phyloP scores from a whole-genome alignment of 495 filamentous ascomycete genomes.

The Aspergillus nanangensis region DNA sequence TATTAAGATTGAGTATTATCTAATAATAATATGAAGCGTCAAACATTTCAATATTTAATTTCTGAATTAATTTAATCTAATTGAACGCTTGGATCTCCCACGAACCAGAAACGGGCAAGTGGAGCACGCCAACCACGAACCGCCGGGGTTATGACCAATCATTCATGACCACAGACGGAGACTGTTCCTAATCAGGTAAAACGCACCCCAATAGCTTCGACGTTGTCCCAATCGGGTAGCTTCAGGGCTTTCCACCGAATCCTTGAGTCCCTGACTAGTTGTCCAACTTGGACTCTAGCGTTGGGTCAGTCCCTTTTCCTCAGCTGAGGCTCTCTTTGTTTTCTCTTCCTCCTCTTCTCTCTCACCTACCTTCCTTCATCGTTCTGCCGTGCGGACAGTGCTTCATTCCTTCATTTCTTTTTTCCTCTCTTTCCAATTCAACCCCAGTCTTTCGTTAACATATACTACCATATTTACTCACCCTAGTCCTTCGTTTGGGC shows the following conservation, averaged over 20 bases:
- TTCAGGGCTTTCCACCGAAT: background rate
- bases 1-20: too few species aligned
- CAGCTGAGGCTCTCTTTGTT: background rate
- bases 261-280: background rate
- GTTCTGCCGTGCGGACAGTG: conserved; percentile 6
- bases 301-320: conserved; percentile 2
- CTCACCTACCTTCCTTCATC: conserved; percentile 17
- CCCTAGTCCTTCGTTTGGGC: conserved; percentile 22
- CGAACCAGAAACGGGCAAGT: background rate
- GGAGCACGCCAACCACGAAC: conserved; percentile 15
- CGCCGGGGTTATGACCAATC: conserved; percentile 4
- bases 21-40: too few species aligned
- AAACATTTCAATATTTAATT: too few species aligned
- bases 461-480: conserved; percentile 1
- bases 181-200: conserved; percentile 1
- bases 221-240: conserved; percentile 8
- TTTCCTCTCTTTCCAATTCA: conserved; percentile 10
- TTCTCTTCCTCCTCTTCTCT: conserved; percentile 9
- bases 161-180: background rate
- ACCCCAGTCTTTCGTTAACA: conserved; percentile 10
- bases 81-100: background rate
- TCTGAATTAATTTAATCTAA: too few species aligned
- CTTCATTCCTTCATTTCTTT: conserved; percentile 17
- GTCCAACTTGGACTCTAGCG: background rate
- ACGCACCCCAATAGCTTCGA: conserved; percentile 13